phyloP scores from a whole-genome alignment of 169 alveolate species.

The Besnoitia besnoiti region DNA sequence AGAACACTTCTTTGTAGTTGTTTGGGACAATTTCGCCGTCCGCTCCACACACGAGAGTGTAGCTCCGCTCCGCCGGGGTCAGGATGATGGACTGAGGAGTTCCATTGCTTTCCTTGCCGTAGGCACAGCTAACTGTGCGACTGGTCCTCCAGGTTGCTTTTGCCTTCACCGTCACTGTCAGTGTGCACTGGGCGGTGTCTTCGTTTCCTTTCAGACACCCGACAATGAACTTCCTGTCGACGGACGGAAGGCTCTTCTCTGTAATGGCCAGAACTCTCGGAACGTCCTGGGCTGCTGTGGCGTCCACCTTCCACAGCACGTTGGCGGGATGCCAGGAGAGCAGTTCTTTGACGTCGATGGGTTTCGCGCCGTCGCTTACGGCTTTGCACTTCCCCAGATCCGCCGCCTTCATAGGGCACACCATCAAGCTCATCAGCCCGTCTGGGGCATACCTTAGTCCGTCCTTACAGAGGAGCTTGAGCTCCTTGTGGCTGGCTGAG shows the following conservation, averaged over 20 bases:
- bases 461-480: too few species aligned
- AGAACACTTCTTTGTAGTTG: not conserved
- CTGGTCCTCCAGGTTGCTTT: not conserved
- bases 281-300: not conserved
- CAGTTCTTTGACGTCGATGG: not conserved
- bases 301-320: not conserved
- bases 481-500: too few species aligned
- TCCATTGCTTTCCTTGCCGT: not conserved
- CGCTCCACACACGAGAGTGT: not conserved
- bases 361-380: too few species aligned
- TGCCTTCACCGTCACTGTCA: not conserved
- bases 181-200: not conserved
- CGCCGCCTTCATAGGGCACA: not conserved
- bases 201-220: not conserved
- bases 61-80: not conserved
- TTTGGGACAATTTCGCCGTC: not conserved
- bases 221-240: not conserved
- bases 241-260: not conserved
- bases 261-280: not conserved
- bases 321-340: not conserved
- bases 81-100: not conserved
- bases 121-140: not conserved
- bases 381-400: not conserved
- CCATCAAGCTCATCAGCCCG: not conserved
- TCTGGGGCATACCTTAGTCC: not conserved